Evolutionary conservation across 345 rosid species (phyloP), one percentile per base, ranked within the genome.

Genomic region (Rhodamnia rubescens): DNA sequence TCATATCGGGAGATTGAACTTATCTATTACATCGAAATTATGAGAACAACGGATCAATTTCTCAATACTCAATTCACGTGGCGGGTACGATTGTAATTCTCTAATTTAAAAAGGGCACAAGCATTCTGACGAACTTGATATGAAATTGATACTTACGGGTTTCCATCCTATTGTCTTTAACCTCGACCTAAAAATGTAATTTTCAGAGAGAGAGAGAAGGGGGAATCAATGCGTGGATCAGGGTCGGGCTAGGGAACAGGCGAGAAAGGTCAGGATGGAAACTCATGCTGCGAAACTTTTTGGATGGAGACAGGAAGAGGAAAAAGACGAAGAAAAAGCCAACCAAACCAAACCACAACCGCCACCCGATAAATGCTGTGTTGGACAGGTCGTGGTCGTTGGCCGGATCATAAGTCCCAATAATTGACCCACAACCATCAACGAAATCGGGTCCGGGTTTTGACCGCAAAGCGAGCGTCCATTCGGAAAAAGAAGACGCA

Each of bases 1-100:
- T 6, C 3, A 8, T 27, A n/a, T 59, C 0, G 2, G 13, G 74
- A 59, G 18, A 59, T 27, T 13, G 10, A 3, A 0, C 51, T 26
- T 57, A 26, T 29, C 4, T 61, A 27, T 59, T 61, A 61, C 16
- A 1, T 61, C 0, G 0, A 1, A 59, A 59, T 3, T 0, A 2
- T 27, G 8, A 6, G 27, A 61, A 61, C 11, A 22, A 61, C 5
- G 0, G 0, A 61, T 61, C 6, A 7, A 61, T 29, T 61, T 16
- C 22, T 29, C 42, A 1, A 29, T 59, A 59, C 6, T 6, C 11
- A 59, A 18, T 61, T 61, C 5, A 29, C 0, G 22, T 59, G 13
- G 4, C 4, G 20, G 7, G 3, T 29, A 61, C 36, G 5, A 29
- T 29, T 15, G 20, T 5, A 61, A 5, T 42, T 32, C 11, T 32